phyloP scores from a whole-genome alignment of 345 rosid genomes.

The Arabis hirsuta region DNA sequence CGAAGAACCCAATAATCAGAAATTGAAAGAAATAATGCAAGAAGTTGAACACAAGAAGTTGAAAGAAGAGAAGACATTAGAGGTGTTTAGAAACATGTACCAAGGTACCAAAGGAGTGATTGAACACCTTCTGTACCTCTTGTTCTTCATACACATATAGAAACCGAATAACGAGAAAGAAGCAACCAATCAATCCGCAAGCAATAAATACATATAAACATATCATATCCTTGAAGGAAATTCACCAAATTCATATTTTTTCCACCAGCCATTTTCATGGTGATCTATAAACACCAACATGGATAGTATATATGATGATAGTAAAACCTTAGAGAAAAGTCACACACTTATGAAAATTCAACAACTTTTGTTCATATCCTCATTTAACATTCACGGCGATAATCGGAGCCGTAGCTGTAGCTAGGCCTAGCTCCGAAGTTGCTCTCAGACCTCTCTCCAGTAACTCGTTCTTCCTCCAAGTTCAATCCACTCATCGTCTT shows the following conservation, averaged over 20 bases:
- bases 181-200: conserved; percentile 19
- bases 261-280: conserved; percentile 25
- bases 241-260: conserved; percentile 29
- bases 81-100: conserved; percentile 30
- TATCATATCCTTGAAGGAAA: conserved; percentile 3
- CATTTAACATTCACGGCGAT: conserved; percentile 50
- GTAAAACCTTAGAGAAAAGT: conserved; percentile 10
- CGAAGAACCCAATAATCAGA: not conserved
- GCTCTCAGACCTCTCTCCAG: conserved; percentile 45
- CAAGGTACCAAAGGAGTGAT: conserved; percentile 7
- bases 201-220: conserved; percentile 30
- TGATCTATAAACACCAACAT: conserved; percentile 30
- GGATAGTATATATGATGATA: conserved; percentile 19
- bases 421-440: conserved; percentile 46
- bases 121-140: conserved; percentile 4
- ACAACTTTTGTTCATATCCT: conserved; percentile 14
- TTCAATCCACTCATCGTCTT: conserved; percentile 49
- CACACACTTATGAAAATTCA: conserved; percentile 27
- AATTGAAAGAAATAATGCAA: conserved; percentile 8
- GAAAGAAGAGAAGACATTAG: conserved; percentile 11
- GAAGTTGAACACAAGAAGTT: not conserved
- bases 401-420: conserved; percentile 45
- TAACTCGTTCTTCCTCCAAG: conserved; percentile 52
- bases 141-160: conserved; percentile 29
- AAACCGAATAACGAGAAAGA: conserved; percentile 29